A percentile compares a stretch with the other conserved stretches of the same genome.
Conservation (phyloP, 352 stramenopile genomes). For the Phytophthora sp. region DNA sequence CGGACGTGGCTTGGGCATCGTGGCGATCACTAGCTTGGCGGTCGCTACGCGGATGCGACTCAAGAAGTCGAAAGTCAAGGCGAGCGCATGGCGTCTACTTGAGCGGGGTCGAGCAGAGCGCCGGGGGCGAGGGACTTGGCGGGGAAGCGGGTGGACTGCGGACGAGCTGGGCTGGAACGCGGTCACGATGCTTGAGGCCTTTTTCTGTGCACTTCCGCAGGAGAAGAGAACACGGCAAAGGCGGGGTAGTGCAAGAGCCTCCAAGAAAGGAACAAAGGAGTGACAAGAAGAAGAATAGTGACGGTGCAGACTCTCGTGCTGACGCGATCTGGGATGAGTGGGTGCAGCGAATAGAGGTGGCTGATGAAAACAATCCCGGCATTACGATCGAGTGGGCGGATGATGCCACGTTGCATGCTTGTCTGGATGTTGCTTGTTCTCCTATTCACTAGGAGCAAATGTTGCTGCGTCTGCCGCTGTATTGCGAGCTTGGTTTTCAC, state of each 20-base stretch:
- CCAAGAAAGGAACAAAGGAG: no score
- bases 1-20: no score
- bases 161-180: no score
- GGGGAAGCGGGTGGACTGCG: no score
- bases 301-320: constrained; percentile 8
- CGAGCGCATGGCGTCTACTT: no score
- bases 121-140: no score
- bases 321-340: constrained; percentile 9
- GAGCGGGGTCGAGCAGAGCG: no score
- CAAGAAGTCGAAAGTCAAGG: no score
- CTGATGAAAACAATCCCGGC: constrained; percentile 6
- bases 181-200: no score
- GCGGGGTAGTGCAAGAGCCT: not conserved
- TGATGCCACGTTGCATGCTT: constrained; percentile 19
- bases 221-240: not conserved
- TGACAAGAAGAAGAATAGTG: not conserved
- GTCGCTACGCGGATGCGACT: no score
- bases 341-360: constrained; percentile 14
- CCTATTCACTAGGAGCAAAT: constrained; percentile 14
- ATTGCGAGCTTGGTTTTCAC: constrained; percentile 13
- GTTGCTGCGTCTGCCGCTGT: constrained; percentile 8
- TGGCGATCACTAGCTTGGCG: no score
- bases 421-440: constrained; percentile 15
- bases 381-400: constrained; percentile 17
- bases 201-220: no score